Evolutionary conservation across 2,329 filamentous ascomycete genomes (phyloP).

Genomic region (Colletotrichum theobromicola): DNA sequence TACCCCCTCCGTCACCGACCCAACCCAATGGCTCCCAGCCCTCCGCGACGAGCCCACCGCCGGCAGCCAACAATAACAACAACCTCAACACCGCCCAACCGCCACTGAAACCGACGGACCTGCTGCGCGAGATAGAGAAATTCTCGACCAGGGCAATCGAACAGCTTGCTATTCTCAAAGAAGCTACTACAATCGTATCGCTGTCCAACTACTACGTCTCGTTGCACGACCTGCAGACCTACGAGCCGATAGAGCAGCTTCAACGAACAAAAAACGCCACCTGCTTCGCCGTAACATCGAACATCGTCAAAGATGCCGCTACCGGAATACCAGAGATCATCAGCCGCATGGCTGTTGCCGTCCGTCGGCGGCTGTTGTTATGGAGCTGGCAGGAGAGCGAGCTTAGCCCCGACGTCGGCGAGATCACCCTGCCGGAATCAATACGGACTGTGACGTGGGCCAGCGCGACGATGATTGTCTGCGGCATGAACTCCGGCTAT

Average conservation of each 20-base stretch:
- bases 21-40: constrained; percentile 41
- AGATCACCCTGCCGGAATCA: constrained; percentile 81
- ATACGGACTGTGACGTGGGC: constrained; percentile 93
- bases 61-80: constrained; percentile 15
- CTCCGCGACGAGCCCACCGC: constrained; percentile 30
- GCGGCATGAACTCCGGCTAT: constrained; percentile 90
- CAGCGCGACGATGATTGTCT: constrained; percentile 83
- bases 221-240: constrained; percentile 87
- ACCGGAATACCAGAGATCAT: constrained; percentile 94
- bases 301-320: constrained; percentile 87
- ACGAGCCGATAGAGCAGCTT: constrained; percentile 80
- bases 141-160: constrained; percentile 91
- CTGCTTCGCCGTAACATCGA: constrained; percentile 91
- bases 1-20: constrained; percentile 37
- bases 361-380: constrained; percentile 86
- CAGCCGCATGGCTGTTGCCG: constrained; percentile 86
- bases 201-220: constrained; percentile 90
- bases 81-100: constrained; percentile 18
- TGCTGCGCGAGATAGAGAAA: constrained; percentile 90
- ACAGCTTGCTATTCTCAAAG: constrained; percentile 94
- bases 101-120: constrained; percentile 70
- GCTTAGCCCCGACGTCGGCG: constrained; percentile 72
- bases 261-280: constrained; percentile 86
- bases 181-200: constrained; percentile 89
- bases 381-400: constrained; percentile 99